Conservation (phyloP, 345 rosid genomes). For the Sonneratia alba region DNA sequence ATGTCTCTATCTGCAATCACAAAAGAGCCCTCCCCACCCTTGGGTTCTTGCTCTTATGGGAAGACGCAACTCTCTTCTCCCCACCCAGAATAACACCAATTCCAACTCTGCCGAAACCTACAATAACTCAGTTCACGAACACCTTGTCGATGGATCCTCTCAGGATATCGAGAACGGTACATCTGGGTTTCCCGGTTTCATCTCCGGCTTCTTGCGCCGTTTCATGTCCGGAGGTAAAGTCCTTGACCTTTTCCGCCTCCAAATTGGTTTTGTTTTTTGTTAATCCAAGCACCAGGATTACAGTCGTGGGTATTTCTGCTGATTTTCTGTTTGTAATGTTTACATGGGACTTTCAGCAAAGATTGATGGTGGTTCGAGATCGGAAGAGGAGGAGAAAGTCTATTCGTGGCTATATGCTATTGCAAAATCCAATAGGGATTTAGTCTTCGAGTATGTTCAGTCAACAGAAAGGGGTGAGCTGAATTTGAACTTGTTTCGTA, state of each 20-base stretch:
- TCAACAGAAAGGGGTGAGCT: slow-evolving; percentile 60
- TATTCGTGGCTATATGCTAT: slow-evolving; percentile 52
- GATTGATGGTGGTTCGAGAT: slow-evolving; percentile 42
- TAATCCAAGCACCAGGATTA: neutral
- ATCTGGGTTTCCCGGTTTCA: slow-evolving; percentile 13
- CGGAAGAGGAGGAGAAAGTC: slow-evolving; percentile 57
- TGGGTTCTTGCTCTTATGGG: slow-evolving; percentile 26
- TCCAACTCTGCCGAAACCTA: neutral
- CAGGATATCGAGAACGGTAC: neutral
- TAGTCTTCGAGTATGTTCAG: slow-evolving; percentile 56
- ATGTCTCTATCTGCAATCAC: neutral
- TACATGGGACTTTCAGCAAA: slow-evolving; percentile 27
- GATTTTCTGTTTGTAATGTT: neutral
- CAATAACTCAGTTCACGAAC: slow-evolving; percentile 11
- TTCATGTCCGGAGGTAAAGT: slow-evolving; percentile 28
- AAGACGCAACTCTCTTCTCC: slow-evolving; percentile 17
- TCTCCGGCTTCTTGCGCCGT: slow-evolving; percentile 20
- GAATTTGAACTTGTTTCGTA: neutral
- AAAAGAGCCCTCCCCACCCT: neutral
- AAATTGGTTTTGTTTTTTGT: neutral
- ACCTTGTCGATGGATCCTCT: slow-evolving; percentile 16
- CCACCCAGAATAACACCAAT: slow-evolving; percentile 6
- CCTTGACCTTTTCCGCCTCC: neutral
- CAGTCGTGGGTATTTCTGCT: neutral
- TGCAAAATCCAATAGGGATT: slow-evolving; percentile 40